These are phyloP conservation scores for Penicillium sp. DNA, from an alignment of 2,329 filamentous ascomycete genomes.

Conservation along the genomic window DNA sequence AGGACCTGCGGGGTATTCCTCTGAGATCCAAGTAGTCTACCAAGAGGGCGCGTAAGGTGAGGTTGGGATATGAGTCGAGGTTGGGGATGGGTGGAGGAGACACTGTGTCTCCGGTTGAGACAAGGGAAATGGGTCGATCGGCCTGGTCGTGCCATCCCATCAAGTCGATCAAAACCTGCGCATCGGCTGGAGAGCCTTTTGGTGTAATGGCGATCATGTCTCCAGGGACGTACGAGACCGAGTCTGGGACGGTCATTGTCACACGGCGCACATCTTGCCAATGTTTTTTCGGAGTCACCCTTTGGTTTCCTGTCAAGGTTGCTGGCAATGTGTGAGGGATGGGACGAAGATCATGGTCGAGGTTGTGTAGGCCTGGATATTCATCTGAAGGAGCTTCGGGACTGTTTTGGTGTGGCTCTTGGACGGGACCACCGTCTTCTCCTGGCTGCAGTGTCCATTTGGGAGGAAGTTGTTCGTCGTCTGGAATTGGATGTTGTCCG, in stretches of 20 bases:
- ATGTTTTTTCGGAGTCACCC: slow-evolving; percentile 74
- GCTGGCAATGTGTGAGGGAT: slow-evolving; percentile 61
- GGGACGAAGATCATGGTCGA: slow-evolving; percentile 54
- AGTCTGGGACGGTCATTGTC: slow-evolving; percentile 54
- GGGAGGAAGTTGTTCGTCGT: slow-evolving; percentile 72
- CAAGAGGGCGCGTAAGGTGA: slow-evolving; percentile 74
- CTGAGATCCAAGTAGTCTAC: slow-evolving; percentile 85
- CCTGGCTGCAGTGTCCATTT: slow-evolving; percentile 61
- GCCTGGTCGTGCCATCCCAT: slow-evolving; percentile 78
- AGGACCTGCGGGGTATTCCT: slow-evolving; percentile 81
- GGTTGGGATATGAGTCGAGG: slow-evolving; percentile 34
- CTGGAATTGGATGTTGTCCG: slow-evolving; percentile 69
- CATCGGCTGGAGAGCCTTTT: slow-evolving; percentile 81
- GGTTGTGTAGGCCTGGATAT: slow-evolving; percentile 25
- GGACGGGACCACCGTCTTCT: neutral
- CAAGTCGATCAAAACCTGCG: slow-evolving; percentile 72
- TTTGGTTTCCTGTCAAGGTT: slow-evolving; percentile 63
- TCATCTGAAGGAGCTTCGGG: slow-evolving; percentile 14
- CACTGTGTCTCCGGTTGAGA: slow-evolving; percentile 25
- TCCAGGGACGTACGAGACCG: slow-evolving; percentile 64
- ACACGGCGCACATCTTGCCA: slow-evolving; percentile 93
- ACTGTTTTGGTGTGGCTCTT: neutral
- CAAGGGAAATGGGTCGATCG: slow-evolving; percentile 65
- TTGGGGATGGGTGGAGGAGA: slow-evolving; percentile 37
- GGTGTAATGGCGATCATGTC: slow-evolving; percentile 81